Base-by-base conservation (phyloP, 192 early-diverging fungal species). In the Gryganskiella cystojenkinii region DNA sequence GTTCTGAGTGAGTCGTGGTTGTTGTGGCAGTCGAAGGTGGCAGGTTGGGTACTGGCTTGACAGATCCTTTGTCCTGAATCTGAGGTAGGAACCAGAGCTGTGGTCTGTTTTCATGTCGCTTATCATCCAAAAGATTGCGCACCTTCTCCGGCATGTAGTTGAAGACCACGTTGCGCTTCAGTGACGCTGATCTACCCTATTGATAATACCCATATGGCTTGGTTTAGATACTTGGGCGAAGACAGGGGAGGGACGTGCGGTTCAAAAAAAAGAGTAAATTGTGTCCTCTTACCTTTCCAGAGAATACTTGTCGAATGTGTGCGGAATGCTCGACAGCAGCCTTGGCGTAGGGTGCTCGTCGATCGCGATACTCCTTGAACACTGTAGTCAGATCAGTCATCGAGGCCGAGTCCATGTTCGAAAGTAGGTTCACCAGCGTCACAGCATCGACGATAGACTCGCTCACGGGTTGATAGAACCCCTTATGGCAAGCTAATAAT, bases 111-210 rank as follows among this genome's bases (percentile, higher is more conserved):
- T 78, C 74, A 13, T 78, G 54, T 30, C 74, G 45, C 43, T 78
- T 78, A 42, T 78, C 74, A 7, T 78, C 74, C 40, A 64, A 7
- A 28, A 69, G 33, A n/a, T 64, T 47, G 47, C 74, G 65, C 14
- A 69, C 60, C 27, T 69, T 78, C 15, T 78, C 74, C 2, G 74
- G 74, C 74, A 78, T 78, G 46, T 78, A 78, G 24, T 78, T 78
- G 34, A 78, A 78, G 0, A 78, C 61, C 3, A 78, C 56, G 17
- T 60, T 78, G 10, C 74, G 60, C 50, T 64, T 78, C 14, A 78
- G 64, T 7, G 74, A 78, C 2, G 74, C 66, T 1, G 61, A 60
- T 44, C 74, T 65, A 17, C 74, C 74, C 74, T 78, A 60, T 40
- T 40, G 37, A 9, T 40, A 13, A 40, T 40, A 40, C n/a, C 2